These are phyloP conservation scores for Dalbergia oliveri DNA, from an alignment of 306 rosid genomes.

Conservation along the genomic window DNA sequence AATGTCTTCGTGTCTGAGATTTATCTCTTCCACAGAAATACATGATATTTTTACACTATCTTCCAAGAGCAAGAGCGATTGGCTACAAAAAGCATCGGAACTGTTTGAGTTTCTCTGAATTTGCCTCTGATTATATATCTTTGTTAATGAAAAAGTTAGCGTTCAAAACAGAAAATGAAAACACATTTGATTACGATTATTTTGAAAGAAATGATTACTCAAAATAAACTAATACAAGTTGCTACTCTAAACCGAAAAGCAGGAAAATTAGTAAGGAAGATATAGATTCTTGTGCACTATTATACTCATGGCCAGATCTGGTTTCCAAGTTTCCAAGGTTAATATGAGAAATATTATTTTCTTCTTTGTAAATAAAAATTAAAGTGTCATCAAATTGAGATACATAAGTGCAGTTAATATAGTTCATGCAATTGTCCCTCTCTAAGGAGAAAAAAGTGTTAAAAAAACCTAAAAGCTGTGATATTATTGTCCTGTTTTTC, in stretches of 20 bases:
- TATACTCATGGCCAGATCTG: no score
- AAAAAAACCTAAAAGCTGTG: not conserved
- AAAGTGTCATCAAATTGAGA: no score
- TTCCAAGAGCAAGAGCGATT: slow-evolving; percentile 3
- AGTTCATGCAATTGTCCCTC: not conserved
- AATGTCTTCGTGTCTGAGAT: slow-evolving; percentile 24
- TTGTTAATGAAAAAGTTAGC: not conserved
- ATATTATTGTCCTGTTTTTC: not conserved
- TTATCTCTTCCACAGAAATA: not conserved
- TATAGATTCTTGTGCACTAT: no score
- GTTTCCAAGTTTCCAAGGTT: no score
- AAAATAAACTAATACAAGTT: no score
- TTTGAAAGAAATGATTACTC: no score
- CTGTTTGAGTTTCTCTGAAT: not conserved
- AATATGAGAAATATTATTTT: no score
- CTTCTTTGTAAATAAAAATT: no score
- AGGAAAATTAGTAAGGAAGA: no score
- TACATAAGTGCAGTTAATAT: not conserved
- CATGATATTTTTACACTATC: slow-evolving; percentile 16
- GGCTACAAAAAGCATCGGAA: not conserved
- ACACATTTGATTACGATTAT: no score
- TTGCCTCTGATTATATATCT: not conserved
- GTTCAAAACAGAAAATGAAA: not conserved
- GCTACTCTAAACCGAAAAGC: no score
- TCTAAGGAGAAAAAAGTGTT: not conserved